These are phyloP conservation scores for Colletotrichum melonis DNA, from an alignment of 2,329 filamentous ascomycete species.

Conservation along the genomic window DNA sequence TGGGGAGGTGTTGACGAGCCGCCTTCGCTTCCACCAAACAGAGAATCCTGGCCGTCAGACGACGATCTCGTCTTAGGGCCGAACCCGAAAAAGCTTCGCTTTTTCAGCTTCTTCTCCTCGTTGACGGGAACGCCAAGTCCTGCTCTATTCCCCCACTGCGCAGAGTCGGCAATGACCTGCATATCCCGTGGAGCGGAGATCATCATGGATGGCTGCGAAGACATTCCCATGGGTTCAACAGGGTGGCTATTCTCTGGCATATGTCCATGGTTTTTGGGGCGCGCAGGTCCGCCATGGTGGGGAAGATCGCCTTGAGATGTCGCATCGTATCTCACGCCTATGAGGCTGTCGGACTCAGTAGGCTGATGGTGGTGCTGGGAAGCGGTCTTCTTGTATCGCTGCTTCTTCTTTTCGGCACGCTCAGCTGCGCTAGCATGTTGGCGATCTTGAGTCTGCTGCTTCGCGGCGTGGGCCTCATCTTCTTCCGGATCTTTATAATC, in stretches of 20 bases:
- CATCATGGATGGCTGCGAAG: conserved; percentile 55
- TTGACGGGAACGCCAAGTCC: conserved; percentile 58
- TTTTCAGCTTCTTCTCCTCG: conserved; percentile 85
- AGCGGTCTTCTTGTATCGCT: conserved; percentile 45
- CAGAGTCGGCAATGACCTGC: conserved; percentile 82
- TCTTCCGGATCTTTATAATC: conserved; percentile 76
- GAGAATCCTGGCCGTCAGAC: conserved; percentile 67
- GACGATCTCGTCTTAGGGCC: conserved; percentile 70
- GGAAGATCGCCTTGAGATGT: conserved; percentile 64
- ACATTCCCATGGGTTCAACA: conserved; percentile 43
- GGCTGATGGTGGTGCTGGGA: conserved; percentile 48
- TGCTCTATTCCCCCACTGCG: conserved; percentile 88
- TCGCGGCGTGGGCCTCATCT: conserved; percentile 52
- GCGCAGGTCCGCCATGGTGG: conserved; percentile 50
- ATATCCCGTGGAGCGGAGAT: conserved; percentile 91
- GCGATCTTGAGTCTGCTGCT: conserved; percentile 52
- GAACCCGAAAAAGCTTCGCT: conserved; percentile 81
- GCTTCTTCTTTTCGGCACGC: conserved; percentile 43
- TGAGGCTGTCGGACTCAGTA: conserved; percentile 58
- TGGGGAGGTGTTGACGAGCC: conserved; percentile 56
- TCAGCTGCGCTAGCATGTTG: conserved; percentile 47
- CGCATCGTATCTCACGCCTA: conserved; percentile 69
- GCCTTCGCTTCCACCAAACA: conserved; percentile 62
- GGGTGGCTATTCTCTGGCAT: conserved; percentile 47
- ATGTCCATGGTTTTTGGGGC: conserved; percentile 50